Evolutionary conservation across 345 rosid genomes (phyloP).

Genomic region (Orychophragmus violaceus): DNA sequence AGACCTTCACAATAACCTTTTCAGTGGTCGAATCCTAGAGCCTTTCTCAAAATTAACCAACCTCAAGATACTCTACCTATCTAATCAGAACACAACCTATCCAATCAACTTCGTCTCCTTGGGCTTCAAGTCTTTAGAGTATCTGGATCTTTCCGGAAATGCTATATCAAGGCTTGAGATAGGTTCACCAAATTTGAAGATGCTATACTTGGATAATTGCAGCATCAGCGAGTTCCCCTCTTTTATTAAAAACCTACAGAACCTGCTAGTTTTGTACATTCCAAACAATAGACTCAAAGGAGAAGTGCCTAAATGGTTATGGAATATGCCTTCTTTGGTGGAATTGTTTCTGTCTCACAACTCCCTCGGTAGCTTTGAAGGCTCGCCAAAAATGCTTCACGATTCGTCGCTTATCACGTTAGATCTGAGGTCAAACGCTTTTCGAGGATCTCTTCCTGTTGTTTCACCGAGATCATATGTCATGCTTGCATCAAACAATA

Average conservation of each 20-base stretch:
- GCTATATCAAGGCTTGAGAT: not conserved
- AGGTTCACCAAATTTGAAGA: not conserved
- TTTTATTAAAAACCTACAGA: not conserved
- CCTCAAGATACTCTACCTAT: not conserved
- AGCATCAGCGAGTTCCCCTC: not conserved
- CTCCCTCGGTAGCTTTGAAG: not conserved
- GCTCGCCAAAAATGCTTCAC: not conserved
- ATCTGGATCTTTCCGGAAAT: not conserved
- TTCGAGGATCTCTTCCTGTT: not conserved
- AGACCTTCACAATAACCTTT: too few species aligned
- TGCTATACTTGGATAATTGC: not conserved
- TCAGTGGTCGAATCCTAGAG: not conserved
- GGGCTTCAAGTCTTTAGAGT: not conserved
- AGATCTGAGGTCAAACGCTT: not conserved
- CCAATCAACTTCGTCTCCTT: not conserved
- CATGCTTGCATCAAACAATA: constrained; percentile 19
- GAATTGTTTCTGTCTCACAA: not conserved
- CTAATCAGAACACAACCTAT: not conserved
- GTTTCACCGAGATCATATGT: not conserved
- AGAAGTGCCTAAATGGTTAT: not conserved
- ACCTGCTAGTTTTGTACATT: not conserved
- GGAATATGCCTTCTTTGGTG: not conserved
- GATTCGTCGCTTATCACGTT: not conserved
- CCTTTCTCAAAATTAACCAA: not conserved
- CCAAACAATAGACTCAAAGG: not conserved